Evolutionary conservation across 2,329 filamentous ascomycete species (phyloP), one percentile per base, ranked within the genome.

Genomic region (Thielaviopsis punctulata): DNA sequence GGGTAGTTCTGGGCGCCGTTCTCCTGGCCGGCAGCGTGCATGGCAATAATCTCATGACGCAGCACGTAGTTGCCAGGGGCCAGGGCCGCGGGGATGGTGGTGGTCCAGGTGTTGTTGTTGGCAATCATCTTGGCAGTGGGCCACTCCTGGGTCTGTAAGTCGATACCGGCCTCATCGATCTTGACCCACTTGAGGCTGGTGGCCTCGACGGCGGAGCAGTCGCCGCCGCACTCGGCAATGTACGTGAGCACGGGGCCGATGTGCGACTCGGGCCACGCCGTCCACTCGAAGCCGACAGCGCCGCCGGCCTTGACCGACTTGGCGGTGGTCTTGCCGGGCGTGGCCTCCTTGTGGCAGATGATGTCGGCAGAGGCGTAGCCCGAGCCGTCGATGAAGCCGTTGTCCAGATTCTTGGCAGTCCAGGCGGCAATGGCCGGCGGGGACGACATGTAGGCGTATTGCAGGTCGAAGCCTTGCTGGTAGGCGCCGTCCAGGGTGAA

Each of bases 191-290:
- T 63, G 25, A 82, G 69, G 4, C 65, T 60, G 2, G 62, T 65
- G 63, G 77, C 75, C 63, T 75, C 71, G 52, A 72, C 75, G 0
- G 63, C 62, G 36, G 72, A 66, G 63, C 75, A 81, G 62, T 78
- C 71, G 21, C 72, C 76, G 30, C 69, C 66, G 65, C 76, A 79
- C 58, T 70, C 70, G 52, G 80, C 80, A 15, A 82, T 66, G 67
- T 82, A 83, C 62, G 73, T 73, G 56, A 83, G 70, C 58, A 83
- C 73, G 8, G 79, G 79, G 0, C 73, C 68, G 30, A 67, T 57
- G 60, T 73, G 71, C 5, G 60, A 63, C 1, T 63, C 63, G 36
- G 69, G 67, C 70, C 69, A 72, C 1, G 57, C 59, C 23, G 58
- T 63, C 69, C 69, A 72, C 48, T 66, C 60, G 50, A 71, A 59